Conservation (phyloP, 495 filamentous ascomycete genomes). For the Geopyxis carbonaria region DNA sequence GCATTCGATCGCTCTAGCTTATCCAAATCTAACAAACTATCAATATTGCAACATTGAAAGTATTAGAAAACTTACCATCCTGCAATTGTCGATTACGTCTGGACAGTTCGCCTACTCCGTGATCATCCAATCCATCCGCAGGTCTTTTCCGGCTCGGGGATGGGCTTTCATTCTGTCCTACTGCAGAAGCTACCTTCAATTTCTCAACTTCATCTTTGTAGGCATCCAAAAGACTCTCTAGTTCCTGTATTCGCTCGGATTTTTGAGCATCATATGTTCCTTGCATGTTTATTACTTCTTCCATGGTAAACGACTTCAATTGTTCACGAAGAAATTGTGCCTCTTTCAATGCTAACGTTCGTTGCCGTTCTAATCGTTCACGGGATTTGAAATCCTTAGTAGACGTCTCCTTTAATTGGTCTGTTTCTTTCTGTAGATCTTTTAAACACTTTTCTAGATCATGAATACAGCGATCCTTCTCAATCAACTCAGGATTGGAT, state of each 20-base stretch:
- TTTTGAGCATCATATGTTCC: conserved; percentile 64
- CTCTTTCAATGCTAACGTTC: conserved; percentile 70
- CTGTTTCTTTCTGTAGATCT: conserved; percentile 45
- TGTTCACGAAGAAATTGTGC: conserved; percentile 87
- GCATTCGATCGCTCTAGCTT: conserved; percentile 2
- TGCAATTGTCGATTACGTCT: conserved; percentile 78
- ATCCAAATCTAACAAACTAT: conserved; percentile 36
- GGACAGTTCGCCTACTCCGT: conserved; percentile 62
- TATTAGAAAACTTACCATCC: conserved; percentile 32
- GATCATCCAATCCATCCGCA: conserved; percentile 45
- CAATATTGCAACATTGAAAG: not conserved
- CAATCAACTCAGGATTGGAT: conserved; percentile 58
- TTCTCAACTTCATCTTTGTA: conserved; percentile 71
- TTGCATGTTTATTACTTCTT: conserved; percentile 69
- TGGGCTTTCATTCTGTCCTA: conserved; percentile 26
- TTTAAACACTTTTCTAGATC: conserved; percentile 50
- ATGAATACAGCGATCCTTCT: conserved; percentile 64
- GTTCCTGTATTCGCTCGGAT: conserved; percentile 53
- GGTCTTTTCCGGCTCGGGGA: conserved; percentile 39
- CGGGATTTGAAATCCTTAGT: conserved; percentile 41
- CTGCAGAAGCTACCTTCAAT: conserved; percentile 49
- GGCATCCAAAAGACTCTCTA: conserved; percentile 72
- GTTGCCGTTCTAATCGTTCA: conserved; percentile 59
- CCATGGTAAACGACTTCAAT: conserved; percentile 74
- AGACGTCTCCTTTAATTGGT: conserved; percentile 41